A percentile compares a stretch with the other conserved stretches of the same genome.
These are phyloP conservation scores for Astraeus odoratus DNA, from an alignment of 768 basidiomycete species.

Conservation along the genomic window DNA sequence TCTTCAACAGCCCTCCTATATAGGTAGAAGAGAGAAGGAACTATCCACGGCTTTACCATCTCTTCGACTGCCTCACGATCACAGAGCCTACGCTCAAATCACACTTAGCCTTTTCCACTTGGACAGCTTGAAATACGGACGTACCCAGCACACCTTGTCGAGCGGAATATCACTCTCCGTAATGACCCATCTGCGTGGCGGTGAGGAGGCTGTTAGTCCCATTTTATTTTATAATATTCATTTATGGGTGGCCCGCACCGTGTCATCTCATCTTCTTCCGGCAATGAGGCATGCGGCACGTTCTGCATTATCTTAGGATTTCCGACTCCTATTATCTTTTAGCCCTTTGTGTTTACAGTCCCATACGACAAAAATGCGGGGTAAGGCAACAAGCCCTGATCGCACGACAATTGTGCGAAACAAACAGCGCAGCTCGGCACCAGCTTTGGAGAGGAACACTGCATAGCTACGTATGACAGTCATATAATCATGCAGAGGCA, in stretches of 20 bases:
- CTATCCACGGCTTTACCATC: too few species aligned
- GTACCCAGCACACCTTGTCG: slow-evolving; percentile 17
- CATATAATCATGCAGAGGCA: slow-evolving; percentile 6
- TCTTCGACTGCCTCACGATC: too few species aligned
- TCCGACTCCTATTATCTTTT: neutral
- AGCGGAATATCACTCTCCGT: slow-evolving; percentile 7
- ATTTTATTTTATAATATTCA: slow-evolving; percentile 12
- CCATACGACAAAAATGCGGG: neutral
- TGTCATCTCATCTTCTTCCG: slow-evolving; percentile 22
- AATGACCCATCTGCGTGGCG: slow-evolving; percentile 8
- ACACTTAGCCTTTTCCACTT: too few species aligned
- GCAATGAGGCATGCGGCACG: slow-evolving; percentile 11
- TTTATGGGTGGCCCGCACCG: slow-evolving; percentile 15
- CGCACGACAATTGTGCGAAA: neutral
- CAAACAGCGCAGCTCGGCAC: neutral
- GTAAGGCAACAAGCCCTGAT: neutral
- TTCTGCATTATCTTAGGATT: neutral
- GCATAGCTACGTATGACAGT: neutral
- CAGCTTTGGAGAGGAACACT: neutral
- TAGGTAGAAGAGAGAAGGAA: too few species aligned
- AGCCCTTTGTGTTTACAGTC: neutral
- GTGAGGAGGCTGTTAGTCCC: slow-evolving; percentile 13
- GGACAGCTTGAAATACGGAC: slow-evolving; percentile 27
- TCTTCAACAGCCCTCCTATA: too few species aligned
- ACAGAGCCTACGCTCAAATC: too few species aligned